Evolutionary conservation across 2,329 filamentous ascomycete species (phyloP), one percentile per base, ranked within the genome.

Genomic region (Hortaea werneckii): DNA sequence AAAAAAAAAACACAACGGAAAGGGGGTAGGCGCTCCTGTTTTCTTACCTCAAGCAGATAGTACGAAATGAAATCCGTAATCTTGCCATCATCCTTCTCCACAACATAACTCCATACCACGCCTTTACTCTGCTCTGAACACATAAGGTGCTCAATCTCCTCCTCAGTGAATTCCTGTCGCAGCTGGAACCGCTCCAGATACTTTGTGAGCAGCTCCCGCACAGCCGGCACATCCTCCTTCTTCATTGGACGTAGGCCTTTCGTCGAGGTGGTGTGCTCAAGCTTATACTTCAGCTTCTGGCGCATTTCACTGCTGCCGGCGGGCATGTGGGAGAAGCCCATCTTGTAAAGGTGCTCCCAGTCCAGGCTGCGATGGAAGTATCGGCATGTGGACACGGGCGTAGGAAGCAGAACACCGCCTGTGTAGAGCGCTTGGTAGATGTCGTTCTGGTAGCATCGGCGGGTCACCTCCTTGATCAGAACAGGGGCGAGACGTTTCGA

Each of bases 61-160:
- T 96, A 98, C 34, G 88, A 95, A 70, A 95, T 84, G 70, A 95
- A 95, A 67, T 98, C 92, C 34, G 87, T 95, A 60, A 98, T 86
- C 58, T 87, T 87, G 42, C 82, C 80, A 40, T 78, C 57, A 40
- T 79, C 57, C 44, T 83, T 77, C 63, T 78, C 90, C 10, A 94
- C 87, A 7, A 98, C 90, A 55, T 94, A 96, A 2, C 83, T 82
- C 86, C 87, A 98, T 10, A 96, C 82, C 6, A 95, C 88, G 65
- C 89, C 86, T 60, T 95, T 85, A 6, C 55, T 55, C 57, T 80
- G 79, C 52, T 84, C 82, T 57, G 89, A 79, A 48, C 92, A 67
- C 48, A 95, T 74, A 86, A 88, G 95, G 67, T 98, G 90, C 44
- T 83, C 77, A 28, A 94, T 78, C 65, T 98, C 92, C 39, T 85